Evolutionary conservation across 768 basidiomycete genomes (phyloP).

Genomic region (Tubosaeta sp.): DNA sequence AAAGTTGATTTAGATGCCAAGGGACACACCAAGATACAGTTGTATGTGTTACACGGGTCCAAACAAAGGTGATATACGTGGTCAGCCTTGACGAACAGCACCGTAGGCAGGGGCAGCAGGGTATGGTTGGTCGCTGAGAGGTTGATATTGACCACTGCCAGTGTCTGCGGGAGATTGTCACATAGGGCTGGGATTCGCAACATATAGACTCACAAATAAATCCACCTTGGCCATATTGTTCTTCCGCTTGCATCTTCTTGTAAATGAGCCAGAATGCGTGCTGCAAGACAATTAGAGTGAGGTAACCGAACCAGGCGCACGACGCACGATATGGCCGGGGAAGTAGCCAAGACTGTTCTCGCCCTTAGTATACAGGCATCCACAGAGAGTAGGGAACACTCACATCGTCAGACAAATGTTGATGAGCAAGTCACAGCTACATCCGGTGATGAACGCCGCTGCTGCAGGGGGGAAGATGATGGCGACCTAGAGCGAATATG

Average conservation of each 20-base stretch:
- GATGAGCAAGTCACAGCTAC: constrained; percentile 82
- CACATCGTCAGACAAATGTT: constrained; percentile 78
- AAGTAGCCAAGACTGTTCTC: constrained; percentile 65
- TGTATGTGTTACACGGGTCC: background rate
- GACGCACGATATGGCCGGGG: constrained; percentile 53
- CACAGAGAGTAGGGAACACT: constrained; percentile 17
- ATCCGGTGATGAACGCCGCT: constrained; percentile 72
- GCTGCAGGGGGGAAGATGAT: constrained; percentile 83
- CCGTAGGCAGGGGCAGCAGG: constrained; percentile 33
- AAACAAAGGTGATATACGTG: background rate
- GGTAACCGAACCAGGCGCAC: background rate
- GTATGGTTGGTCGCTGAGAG: constrained; percentile 21
- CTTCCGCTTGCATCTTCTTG: constrained; percentile 85
- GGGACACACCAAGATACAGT: background rate
- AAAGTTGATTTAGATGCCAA: constrained; percentile 27
- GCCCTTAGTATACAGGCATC: constrained; percentile 1
- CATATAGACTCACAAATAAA: constrained; percentile 63
- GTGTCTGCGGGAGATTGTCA: constrained; percentile 24
- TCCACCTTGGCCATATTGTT: constrained; percentile 71
- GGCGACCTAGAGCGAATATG: constrained; percentile 50
- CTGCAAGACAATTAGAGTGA: constrained; percentile 23
- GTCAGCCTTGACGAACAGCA: constrained; percentile 21
- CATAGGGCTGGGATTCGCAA: background rate
- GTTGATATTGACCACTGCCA: constrained; percentile 37
- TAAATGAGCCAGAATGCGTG: constrained; percentile 92